Percentiles rank a stretch among this genome's conserved stretches.
These are phyloP conservation scores for Saturnispora quitensis DNA, from an alignment of 805 yeast species.

Conservation along the genomic window DNA sequence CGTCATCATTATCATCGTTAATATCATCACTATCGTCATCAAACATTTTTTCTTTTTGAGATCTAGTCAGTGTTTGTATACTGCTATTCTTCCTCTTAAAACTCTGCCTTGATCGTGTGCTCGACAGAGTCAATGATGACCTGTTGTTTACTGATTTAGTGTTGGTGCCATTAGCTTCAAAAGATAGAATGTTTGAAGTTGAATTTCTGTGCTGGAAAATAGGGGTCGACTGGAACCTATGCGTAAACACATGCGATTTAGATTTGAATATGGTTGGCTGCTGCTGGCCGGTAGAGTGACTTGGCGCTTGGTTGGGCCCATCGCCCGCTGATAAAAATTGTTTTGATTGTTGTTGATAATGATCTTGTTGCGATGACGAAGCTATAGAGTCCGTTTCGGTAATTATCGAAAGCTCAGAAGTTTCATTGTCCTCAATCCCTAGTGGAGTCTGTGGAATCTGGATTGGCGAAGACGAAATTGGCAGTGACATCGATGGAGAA, in stretches of 20 bases:
- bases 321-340: not conserved
- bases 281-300: not conserved
- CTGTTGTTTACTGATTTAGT: not conserved
- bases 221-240: slow-evolving; percentile 2
- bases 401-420: not conserved
- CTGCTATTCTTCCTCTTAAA: not conserved
- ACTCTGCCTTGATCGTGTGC: slow-evolving; percentile 1
- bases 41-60: slow-evolving; percentile 23
- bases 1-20: slow-evolving; percentile 31
- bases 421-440: not conserved
- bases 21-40: slow-evolving; percentile 26
- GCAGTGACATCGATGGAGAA: not conserved
- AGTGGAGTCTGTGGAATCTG: not conserved
- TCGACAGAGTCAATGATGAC: not conserved
- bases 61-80: slow-evolving; percentile 15
- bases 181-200: slow-evolving; percentile 3
- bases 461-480: not conserved
- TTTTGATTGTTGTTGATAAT: not conserved
- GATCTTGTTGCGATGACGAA: not conserved
- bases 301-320: not conserved
- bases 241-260: not conserved
- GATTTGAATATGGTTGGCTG: not conserved
- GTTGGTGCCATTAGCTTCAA: not conserved
- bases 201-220: slow-evolving; percentile 6
- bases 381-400: not conserved